Evolutionary conservation across 2,329 filamentous ascomycete species (phyloP).

Genomic region (Trichoderma sp.): DNA sequence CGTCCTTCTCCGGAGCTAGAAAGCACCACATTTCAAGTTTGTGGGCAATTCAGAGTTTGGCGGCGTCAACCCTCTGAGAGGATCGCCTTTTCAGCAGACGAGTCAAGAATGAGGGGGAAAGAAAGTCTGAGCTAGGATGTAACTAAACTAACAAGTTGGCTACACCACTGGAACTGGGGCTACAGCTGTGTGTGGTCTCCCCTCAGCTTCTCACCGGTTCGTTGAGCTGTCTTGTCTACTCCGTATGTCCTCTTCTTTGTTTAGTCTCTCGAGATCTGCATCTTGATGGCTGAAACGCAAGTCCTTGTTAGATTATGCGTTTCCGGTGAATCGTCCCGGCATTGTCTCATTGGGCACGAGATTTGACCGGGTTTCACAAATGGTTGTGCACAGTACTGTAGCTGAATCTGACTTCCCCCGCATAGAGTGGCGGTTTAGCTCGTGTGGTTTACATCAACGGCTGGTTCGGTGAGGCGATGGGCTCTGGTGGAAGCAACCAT

Average conservation of each 20-base stretch:
- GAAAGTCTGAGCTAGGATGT: background rate
- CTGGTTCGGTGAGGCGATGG: background rate
- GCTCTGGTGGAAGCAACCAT: background rate
- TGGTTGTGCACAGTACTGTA: no score
- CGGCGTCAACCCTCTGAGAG: background rate
- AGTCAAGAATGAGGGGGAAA: conserved; percentile 4
- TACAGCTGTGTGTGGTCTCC: background rate
- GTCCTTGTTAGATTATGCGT: background rate
- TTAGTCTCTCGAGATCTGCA: background rate
- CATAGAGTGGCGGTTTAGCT: conserved; percentile 4
- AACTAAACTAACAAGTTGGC: background rate
- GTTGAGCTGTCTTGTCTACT: background rate
- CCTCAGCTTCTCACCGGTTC: background rate
- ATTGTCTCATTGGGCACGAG: background rate
- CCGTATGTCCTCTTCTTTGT: background rate
- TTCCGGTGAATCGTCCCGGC: background rate
- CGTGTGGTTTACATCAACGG: conserved; percentile 1
- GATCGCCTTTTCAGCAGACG: background rate
- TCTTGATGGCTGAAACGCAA: background rate
- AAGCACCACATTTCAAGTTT: background rate
- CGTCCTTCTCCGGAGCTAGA: background rate
- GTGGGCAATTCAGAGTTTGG: background rate
- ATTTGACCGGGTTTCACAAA: background rate
- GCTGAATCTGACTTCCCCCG: background rate
- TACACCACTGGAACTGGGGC: background rate